Evolutionary conservation across 345 rosid genomes (phyloP).

Genomic region (Draba incana): DNA sequence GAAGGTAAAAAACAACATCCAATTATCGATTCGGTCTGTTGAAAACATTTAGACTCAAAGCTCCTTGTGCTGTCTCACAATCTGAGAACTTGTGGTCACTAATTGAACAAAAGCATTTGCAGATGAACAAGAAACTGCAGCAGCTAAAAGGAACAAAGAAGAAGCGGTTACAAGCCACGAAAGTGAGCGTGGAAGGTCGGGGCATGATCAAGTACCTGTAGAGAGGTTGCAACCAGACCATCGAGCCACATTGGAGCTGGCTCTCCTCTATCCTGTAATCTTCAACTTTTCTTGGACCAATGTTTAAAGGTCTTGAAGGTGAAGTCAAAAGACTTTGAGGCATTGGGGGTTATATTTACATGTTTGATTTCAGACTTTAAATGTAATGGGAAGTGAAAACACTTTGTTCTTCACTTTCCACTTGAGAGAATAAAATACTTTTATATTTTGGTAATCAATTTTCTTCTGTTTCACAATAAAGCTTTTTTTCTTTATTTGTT

Average conservation of each 20-base stretch:
- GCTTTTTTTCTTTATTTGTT: too few relatives aligned
- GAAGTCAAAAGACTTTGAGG: slow-evolving; percentile 27
- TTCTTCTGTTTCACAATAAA: slow-evolving; percentile 15
- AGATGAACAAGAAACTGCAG: slow-evolving; percentile 97
- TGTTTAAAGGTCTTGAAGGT: slow-evolving; percentile 29
- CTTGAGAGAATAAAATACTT: neutral
- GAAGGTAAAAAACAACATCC: slow-evolving; percentile 54
- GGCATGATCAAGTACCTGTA: slow-evolving; percentile 95
- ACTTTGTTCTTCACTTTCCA: slow-evolving; percentile 7
- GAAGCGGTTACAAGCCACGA: slow-evolving; percentile 90
- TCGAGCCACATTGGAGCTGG: neutral
- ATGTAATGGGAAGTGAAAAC: slow-evolving; percentile 25
- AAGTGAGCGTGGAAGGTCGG: slow-evolving; percentile 92
- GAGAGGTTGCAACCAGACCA: neutral
- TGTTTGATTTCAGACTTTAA: slow-evolving; percentile 28
- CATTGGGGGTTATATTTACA: slow-evolving; percentile 28
- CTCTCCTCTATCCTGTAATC: slow-evolving; percentile 27
- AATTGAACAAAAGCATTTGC: slow-evolving; percentile 28
- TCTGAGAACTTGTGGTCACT: slow-evolving; percentile 6
- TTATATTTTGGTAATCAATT: slow-evolving; percentile 11
- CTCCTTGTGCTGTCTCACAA: neutral
- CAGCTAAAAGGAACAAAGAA: slow-evolving; percentile 95
- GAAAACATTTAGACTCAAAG: neutral
- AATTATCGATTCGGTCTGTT: neutral
- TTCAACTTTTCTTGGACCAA: slow-evolving; percentile 24